Percentiles rank a stretch among this genome's conserved stretches.
phyloP scores from a whole-genome alignment of 2,329 filamentous ascomycete species.

The Pestalotiopsis sp. region DNA sequence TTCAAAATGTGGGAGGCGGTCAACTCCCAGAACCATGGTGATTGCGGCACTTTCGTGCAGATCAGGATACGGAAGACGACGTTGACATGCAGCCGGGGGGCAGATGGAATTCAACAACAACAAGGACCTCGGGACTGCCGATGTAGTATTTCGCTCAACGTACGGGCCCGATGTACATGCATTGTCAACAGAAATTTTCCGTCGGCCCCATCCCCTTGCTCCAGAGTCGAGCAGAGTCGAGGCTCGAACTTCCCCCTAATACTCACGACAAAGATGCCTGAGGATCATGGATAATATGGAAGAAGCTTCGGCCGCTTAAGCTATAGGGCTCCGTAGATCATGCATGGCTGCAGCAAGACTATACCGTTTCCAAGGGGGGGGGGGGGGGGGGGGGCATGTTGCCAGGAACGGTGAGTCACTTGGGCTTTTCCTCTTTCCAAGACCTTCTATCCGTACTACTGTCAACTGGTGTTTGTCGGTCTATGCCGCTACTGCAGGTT shows the following conservation, averaged over 20 bases:
- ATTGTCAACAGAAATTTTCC: neutral
- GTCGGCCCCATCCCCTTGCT: no score
- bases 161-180: neutral
- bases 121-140: neutral
- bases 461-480: neutral
- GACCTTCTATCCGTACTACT: no score
- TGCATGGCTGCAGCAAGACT: neutral
- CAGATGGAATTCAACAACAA: neutral
- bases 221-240: neutral
- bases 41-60: neutral
- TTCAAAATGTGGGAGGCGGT: constrained; percentile 6
- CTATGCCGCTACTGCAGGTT: constrained; percentile 3
- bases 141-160: neutral
- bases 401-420: constrained; percentile 12
- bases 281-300: neutral
- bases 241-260: neutral
- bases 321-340: constrained; percentile 1
- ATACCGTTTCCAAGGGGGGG: neutral
- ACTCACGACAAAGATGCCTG: neutral
- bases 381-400: neutral
- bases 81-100: neutral
- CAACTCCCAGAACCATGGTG: constrained; percentile 9
- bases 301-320: constrained; percentile 1
- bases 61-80: neutral
- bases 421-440: neutral